phyloP scores from a whole-genome alignment of 768 basidiomycete genomes.

The Gloeopeniophorella convolvens region DNA sequence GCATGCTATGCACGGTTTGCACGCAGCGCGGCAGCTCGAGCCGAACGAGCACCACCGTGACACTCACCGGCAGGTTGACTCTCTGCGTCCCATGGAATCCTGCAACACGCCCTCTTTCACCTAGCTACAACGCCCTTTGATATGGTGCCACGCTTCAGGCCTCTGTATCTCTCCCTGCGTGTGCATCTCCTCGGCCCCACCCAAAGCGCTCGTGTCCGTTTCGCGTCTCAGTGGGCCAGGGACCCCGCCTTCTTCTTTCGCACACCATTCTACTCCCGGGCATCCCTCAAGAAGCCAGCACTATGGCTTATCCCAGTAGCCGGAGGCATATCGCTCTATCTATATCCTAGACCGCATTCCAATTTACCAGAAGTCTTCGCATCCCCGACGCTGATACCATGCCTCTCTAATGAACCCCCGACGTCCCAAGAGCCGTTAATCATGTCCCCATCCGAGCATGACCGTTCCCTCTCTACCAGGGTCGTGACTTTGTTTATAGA shows the following conservation, averaged over 20 bases:
- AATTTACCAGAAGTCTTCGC: constrained; percentile 44
- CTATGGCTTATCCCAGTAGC: constrained; percentile 54
- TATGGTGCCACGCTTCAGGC: constrained; percentile 26
- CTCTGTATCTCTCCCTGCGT: constrained; percentile 26
- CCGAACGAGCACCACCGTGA: no score
- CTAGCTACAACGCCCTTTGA: not conserved
- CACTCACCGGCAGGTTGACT: no score
- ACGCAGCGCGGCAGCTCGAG: no score
- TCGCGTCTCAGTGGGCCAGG: constrained; percentile 24
- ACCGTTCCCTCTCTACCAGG: constrained; percentile 39
- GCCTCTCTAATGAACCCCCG: constrained; percentile 22
- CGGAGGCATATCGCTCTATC: constrained; percentile 47
- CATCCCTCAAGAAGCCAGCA: constrained; percentile 24
- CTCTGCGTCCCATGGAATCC: not conserved
- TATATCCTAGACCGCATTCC: constrained; percentile 38
- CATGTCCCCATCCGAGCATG: constrained; percentile 62
- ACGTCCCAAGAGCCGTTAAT: constrained; percentile 33
- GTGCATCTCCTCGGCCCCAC: constrained; percentile 20
- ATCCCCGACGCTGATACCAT: constrained; percentile 44
- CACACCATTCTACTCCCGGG: constrained; percentile 27
- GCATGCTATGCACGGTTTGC: not conserved
- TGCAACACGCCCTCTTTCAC: not conserved
- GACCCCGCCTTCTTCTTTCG: constrained; percentile 30
- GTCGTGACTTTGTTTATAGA: constrained; percentile 44
- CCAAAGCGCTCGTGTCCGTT: constrained; percentile 20